A percentile compares a stretch with the other conserved stretches of the same genome.
phyloP scores from a whole-genome alignment of 495 filamentous ascomycete species.

The Talaromyces trachyspermus region DNA sequence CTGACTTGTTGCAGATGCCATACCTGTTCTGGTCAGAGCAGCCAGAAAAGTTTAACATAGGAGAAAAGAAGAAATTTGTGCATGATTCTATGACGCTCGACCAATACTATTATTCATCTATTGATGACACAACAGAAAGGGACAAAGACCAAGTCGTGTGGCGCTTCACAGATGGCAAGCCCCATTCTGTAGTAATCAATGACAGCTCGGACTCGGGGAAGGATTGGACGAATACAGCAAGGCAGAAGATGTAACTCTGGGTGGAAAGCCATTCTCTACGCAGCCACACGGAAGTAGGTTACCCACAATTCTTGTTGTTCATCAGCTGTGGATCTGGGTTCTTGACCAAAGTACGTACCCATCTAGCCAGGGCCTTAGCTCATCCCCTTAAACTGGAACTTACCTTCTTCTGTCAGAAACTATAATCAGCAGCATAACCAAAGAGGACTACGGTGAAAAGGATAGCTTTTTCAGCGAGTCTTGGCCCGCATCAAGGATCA shows the following conservation, averaged over 20 bases:
- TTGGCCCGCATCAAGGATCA: conserved; percentile 1
- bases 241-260: no score
- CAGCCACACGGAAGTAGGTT: no score
- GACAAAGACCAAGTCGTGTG: conserved; percentile 21
- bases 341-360: conserved; percentile 9
- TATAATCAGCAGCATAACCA: conserved; percentile 11
- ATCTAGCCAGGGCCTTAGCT: not conserved
- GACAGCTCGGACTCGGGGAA: no score
- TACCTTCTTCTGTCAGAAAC: no score
- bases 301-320: conserved; percentile 10
- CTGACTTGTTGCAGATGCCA: conserved; percentile 9
- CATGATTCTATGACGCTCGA: conserved; percentile 21
- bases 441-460: not conserved
- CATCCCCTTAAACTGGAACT: not conserved
- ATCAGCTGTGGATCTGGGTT: conserved; percentile 18
- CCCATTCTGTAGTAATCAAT: no score
- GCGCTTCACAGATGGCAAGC: conserved; percentile 2
- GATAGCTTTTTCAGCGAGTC: conserved; percentile 8
- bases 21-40: conserved; percentile 10
- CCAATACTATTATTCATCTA: conserved; percentile 23
- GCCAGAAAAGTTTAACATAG: not conserved
- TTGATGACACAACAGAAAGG: conserved; percentile 15
- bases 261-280: no score
- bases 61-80: not conserved
- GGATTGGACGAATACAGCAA: no score